phyloP scores from a whole-genome alignment of 345 rosid species.

The Boechera stricta region DNA sequence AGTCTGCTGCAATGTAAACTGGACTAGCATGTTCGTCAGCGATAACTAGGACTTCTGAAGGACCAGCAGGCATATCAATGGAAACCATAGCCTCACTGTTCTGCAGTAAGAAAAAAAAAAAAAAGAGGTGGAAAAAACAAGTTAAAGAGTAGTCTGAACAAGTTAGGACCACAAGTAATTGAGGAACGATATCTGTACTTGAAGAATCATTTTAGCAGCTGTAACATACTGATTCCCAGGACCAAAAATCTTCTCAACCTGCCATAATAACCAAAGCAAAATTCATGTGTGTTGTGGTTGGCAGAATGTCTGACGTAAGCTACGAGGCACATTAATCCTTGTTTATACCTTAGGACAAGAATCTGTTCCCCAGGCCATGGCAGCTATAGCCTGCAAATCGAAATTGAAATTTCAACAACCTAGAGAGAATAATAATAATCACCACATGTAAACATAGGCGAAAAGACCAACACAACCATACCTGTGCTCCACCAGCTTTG shows the following conservation, averaged over 20 bases:
- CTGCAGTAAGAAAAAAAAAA: constrained; percentile 48
- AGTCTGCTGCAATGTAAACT: constrained; percentile 89
- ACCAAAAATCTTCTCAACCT: constrained; percentile 70
- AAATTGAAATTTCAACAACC: constrained; percentile 14
- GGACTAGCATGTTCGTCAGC: constrained; percentile 87
- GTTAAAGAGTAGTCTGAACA: constrained; percentile 9
- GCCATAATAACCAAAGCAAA: constrained; percentile 30
- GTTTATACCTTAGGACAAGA: constrained; percentile 88
- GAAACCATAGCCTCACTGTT: constrained; percentile 99
- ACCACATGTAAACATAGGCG: neutral
- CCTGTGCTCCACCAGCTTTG: constrained; percentile 99
- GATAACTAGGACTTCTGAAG: constrained; percentile 93
- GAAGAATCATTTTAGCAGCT: constrained; percentile 97
- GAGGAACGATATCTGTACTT: constrained; percentile 52
- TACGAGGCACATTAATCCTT: neutral
- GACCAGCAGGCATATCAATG: constrained; percentile 99
- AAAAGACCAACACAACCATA: constrained; percentile 38
- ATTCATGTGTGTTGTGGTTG: neutral
- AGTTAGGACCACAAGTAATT: constrained; percentile 18
- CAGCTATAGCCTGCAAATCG: constrained; percentile 77
- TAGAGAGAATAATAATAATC: neutral
- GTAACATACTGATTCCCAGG: constrained; percentile 86
- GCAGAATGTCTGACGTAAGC: constrained; percentile 1
- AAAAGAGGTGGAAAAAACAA: neutral
- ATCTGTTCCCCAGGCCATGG: constrained; percentile 97